These are phyloP conservation scores for Haematococcus lacustris DNA, from an alignment of 139 green algal species.

Conservation along the genomic window DNA sequence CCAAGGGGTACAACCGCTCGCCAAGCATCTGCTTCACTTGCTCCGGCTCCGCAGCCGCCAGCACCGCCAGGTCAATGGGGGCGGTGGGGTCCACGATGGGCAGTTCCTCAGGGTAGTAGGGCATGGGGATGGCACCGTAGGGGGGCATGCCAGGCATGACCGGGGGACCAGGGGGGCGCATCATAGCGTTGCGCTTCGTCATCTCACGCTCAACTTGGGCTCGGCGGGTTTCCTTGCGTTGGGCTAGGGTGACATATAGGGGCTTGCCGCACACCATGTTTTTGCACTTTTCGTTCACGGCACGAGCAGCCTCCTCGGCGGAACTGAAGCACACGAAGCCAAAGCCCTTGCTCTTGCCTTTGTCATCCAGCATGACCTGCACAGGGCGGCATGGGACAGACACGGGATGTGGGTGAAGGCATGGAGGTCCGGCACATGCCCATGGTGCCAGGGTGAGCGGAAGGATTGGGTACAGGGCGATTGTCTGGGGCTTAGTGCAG, in stretches of 20 bases:
- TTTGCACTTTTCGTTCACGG: constrained; percentile 80
- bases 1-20: background rate
- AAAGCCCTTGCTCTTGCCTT: constrained; percentile 73
- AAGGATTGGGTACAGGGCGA: too few species aligned
- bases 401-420: too few species aligned
- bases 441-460: too few species aligned
- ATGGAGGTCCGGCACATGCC: too few species aligned
- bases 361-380: constrained; percentile 73
- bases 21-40: background rate
- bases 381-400: too few species aligned
- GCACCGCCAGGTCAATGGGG: background rate
- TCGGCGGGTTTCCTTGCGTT: constrained; percentile 72
- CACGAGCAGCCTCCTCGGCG: constrained; percentile 73
- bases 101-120: too few species aligned
- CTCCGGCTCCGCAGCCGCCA: background rate
- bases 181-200: constrained; percentile 36
- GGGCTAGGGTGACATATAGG: constrained; percentile 85
- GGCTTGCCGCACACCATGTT: constrained; percentile 75
- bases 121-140: too few species aligned
- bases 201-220: constrained; percentile 72
- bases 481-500: too few species aligned
- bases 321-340: constrained; percentile 90
- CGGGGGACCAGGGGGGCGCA: too few species aligned
- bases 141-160: constrained; percentile 34
- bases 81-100: background rate